These are phyloP conservation scores for Trametopsis cervina DNA, from an alignment of 768 basidiomycete species.

Conservation along the genomic window DNA sequence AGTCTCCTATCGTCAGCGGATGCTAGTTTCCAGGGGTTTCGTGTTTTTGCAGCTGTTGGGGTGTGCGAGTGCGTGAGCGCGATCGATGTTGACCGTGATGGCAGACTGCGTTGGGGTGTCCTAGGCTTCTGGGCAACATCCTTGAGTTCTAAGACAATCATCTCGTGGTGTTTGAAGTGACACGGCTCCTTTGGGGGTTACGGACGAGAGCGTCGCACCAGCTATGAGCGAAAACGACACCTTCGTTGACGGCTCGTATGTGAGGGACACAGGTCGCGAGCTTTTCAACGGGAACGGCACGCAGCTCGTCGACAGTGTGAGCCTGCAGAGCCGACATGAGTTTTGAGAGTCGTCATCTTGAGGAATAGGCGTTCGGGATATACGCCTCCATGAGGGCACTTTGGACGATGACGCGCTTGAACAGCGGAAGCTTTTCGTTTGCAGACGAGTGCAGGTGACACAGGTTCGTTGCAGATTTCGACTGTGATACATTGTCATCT, in stretches of 20 bases:
- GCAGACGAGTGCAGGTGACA: slow-evolving; percentile 47
- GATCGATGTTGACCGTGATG: slow-evolving; percentile 14
- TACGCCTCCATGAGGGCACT: slow-evolving; percentile 58
- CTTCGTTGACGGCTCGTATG: slow-evolving; percentile 60
- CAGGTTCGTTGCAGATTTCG: too few species aligned
- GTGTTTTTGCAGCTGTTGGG: slow-evolving; percentile 7
- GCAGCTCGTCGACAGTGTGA: slow-evolving; percentile 53
- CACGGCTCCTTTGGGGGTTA: slow-evolving; percentile 22
- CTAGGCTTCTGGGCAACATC: slow-evolving; percentile 19
- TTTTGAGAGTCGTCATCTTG: slow-evolving; percentile 62
- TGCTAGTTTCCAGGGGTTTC: slow-evolving; percentile 42
- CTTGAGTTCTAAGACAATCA: slow-evolving; percentile 25
- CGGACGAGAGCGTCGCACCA: slow-evolving; percentile 47
- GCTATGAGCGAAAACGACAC: slow-evolving; percentile 54
- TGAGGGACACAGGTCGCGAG: slow-evolving; percentile 39
- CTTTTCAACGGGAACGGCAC: slow-evolving; percentile 48
- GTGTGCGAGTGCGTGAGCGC: slow-evolving; percentile 20
- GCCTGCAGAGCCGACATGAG: slow-evolving; percentile 50
- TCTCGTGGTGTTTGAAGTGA: slow-evolving; percentile 21
- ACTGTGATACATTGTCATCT: too few species aligned
- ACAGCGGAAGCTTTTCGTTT: slow-evolving; percentile 55
- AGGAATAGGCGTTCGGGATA: slow-evolving; percentile 49
- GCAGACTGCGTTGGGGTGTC: slow-evolving; percentile 9
- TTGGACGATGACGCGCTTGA: slow-evolving; percentile 69
- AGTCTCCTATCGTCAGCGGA: slow-evolving; percentile 73